These are phyloP conservation scores for Cyclotella baltica DNA, from an alignment of 108 stramenopile species.

Conservation along the genomic window DNA sequence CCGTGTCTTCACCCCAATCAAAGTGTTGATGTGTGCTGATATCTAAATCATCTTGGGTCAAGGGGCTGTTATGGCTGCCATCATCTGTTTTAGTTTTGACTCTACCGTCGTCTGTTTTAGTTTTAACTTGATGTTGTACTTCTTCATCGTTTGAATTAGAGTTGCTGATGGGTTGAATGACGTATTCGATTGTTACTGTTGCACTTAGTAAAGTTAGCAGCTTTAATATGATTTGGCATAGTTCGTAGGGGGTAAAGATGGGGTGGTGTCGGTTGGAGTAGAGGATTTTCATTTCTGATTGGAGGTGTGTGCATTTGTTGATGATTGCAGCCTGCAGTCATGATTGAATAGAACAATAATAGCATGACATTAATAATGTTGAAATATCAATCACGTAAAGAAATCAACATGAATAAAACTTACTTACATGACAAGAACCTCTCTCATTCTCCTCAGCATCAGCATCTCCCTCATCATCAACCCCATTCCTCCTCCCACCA, in stretches of 20 bases:
- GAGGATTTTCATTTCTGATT: background rate
- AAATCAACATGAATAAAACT: background rate
- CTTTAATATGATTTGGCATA: background rate
- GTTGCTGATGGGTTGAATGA: background rate
- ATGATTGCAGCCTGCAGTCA: background rate
- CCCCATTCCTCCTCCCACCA: background rate
- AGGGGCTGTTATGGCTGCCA: too few relatives aligned
- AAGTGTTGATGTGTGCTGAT: background rate
- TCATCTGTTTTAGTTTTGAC: background rate
- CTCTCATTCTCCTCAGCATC: background rate
- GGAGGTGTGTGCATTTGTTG: background rate
- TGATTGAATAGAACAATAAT: background rate
- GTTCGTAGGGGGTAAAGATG: background rate
- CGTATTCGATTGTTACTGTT: background rate
- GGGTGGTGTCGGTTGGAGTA: background rate
- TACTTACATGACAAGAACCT: background rate
- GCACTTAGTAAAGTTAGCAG: background rate
- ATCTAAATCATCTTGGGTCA: background rate
- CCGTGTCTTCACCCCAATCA: background rate
- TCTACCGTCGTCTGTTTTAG: background rate
- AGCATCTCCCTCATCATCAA: background rate
- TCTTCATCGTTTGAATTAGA: background rate
- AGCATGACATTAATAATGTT: background rate
- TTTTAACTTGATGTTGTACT: background rate
- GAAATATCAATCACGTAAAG: background rate